Evolutionary conservation across 2,329 filamentous ascomycete genomes (phyloP).

Genomic region (Microdochium trichocladiopsis): DNA sequence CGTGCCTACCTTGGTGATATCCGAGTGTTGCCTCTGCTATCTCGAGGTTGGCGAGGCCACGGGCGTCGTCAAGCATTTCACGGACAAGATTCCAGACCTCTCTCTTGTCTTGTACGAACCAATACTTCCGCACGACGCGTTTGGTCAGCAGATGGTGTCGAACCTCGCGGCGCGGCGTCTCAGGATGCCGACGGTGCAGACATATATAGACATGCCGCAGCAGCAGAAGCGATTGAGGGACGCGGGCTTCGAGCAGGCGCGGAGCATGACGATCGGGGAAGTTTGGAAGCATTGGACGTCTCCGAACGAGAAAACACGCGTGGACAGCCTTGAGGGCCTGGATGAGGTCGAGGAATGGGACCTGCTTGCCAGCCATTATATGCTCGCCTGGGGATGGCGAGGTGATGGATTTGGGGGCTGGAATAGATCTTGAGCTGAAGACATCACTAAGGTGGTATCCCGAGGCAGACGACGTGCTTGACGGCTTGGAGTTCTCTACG

Average conservation of each 20-base stretch:
- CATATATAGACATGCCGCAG: constrained; percentile 59
- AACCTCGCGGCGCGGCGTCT: constrained; percentile 82
- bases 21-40: constrained; percentile 94
- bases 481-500: too few relatives aligned
- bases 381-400: constrained; percentile 82
- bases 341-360: constrained; percentile 96
- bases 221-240: constrained; percentile 61
- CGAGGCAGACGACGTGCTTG: too few relatives aligned
- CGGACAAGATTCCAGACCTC: constrained; percentile 37
- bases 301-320: constrained; percentile 65
- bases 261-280: constrained; percentile 37
- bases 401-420: constrained; percentile 31
- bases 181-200: constrained; percentile 71
- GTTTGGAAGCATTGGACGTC: constrained; percentile 74
- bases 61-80: constrained; percentile 59
- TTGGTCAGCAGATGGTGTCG: constrained; percentile 85
- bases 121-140: constrained; percentile 73
- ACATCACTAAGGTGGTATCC: too few relatives aligned
- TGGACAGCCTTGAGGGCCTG: constrained; percentile 75
- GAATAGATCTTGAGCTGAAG: neutral
- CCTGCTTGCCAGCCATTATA: constrained; percentile 80
- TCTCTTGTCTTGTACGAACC: constrained; percentile 81
- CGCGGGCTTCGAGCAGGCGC: constrained; percentile 52
- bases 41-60: constrained; percentile 59
- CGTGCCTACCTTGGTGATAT: constrained; percentile 77